Evolutionary conservation across 495 filamentous ascomycete species (phyloP).

Genomic region (Alectoria sarmentosa): DNA sequence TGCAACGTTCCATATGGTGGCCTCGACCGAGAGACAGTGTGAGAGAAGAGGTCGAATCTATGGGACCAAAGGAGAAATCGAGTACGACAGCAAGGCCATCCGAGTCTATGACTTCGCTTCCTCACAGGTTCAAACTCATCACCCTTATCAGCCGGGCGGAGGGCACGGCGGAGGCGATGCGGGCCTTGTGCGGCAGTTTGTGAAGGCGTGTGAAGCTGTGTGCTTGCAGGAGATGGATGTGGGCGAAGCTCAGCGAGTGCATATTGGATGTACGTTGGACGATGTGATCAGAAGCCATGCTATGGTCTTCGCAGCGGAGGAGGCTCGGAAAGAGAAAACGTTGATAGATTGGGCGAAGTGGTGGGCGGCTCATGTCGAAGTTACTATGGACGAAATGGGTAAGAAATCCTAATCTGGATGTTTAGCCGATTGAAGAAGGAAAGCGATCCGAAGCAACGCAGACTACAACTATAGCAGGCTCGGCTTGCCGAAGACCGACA

Average conservation of each 20-base stretch:
- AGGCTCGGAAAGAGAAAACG: slow-evolving; percentile 60
- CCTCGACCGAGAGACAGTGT: slow-evolving; percentile 80
- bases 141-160: slow-evolving; percentile 32
- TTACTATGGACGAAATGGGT: neutral
- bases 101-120: slow-evolving; percentile 38
- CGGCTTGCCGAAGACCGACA: too few relatives aligned
- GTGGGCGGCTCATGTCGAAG: slow-evolving; percentile 48
- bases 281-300: slow-evolving; percentile 85
- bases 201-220: slow-evolving; percentile 73
- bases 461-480: too few relatives aligned
- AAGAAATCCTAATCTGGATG: neutral
- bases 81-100: slow-evolving; percentile 52
- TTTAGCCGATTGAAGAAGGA: neutral
- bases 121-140: slow-evolving; percentile 11
- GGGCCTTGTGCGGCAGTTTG: slow-evolving; percentile 72
- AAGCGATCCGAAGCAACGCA: neutral
- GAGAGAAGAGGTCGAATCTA: slow-evolving; percentile 75
- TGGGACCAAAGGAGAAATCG: slow-evolving; percentile 77
- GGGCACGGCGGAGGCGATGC: slow-evolving; percentile 80
- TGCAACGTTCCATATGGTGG: slow-evolving; percentile 89
- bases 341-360: slow-evolving; percentile 72
- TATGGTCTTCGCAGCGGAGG: slow-evolving; percentile 90
- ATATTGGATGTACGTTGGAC: slow-evolving; percentile 74
- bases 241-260: slow-evolving; percentile 62
- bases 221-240: slow-evolving; percentile 61